Evolutionary conservation across 2,329 filamentous ascomycete genomes (phyloP).

Genomic region (Botrytis cinerea): DNA sequence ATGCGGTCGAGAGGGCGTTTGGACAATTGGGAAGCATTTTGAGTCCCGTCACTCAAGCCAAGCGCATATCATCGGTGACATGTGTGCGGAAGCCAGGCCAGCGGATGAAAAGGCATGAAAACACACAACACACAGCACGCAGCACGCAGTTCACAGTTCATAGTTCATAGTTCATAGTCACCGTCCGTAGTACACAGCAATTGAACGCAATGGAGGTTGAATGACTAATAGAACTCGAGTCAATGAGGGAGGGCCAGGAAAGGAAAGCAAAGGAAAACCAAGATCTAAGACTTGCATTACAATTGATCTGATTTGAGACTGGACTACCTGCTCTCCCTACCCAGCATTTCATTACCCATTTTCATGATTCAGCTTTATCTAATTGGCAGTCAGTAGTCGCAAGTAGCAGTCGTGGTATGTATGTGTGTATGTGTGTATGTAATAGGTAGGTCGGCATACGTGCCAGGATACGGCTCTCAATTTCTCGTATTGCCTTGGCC

Average conservation of each 20-base stretch:
- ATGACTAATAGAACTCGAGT: neutral
- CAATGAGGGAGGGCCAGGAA: neutral
- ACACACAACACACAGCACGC: neutral
- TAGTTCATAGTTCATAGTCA: too few species aligned
- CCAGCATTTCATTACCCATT: neutral
- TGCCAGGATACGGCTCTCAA: neutral
- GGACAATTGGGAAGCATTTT: neutral
- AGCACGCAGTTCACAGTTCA: neutral
- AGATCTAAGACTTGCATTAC: neutral
- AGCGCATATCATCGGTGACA: neutral
- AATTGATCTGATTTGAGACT: neutral
- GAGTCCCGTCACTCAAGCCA: neutral
- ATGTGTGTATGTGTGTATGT: neutral
- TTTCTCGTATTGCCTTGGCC: neutral
- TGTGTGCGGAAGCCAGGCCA: neutral
- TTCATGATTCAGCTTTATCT: conserved; percentile 2
- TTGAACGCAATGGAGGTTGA: neutral
- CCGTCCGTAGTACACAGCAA: neutral
- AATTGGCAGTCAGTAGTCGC: neutral
- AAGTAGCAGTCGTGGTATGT: neutral
- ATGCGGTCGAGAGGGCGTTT: neutral
- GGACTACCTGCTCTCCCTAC: neutral
- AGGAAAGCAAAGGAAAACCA: neutral
- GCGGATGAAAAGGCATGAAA: neutral
- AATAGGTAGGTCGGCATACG: neutral